These are phyloP conservation scores for Firmiana major DNA, from an alignment of 345 rosid species.

Conservation along the genomic window DNA sequence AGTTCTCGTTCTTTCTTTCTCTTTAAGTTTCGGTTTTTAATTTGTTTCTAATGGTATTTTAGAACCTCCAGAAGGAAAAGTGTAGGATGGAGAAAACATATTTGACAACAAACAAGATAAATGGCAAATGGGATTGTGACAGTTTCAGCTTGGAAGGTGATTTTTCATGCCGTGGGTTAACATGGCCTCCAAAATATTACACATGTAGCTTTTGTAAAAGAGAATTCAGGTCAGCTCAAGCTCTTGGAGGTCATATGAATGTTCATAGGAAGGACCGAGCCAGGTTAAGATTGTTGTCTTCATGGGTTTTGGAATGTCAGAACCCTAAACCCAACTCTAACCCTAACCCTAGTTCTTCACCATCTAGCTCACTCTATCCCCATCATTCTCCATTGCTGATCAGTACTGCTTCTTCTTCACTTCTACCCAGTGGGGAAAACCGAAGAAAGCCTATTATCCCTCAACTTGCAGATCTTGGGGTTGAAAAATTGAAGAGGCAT, in stretches of 20 bases:
- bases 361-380: slow-evolving; percentile 24
- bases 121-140: neutral
- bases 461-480: neutral
- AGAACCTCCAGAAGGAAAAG: neutral
- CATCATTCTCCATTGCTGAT: slow-evolving; percentile 20
- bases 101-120: neutral
- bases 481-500: neutral
- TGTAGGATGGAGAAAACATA: slow-evolving; percentile 4
- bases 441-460: neutral
- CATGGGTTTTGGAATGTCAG: slow-evolving; percentile 27
- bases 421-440: slow-evolving; percentile 24
- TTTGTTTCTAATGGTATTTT: neutral
- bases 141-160: slow-evolving; percentile 8
- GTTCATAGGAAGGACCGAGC: slow-evolving; percentile 93
- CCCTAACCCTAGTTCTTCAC: slow-evolving; percentile 54
- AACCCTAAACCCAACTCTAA: slow-evolving; percentile 37
- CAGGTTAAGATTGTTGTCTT: slow-evolving; percentile 61
- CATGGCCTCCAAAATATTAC: slow-evolving; percentile 94
- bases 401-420: slow-evolving; percentile 30
- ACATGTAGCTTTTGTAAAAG: slow-evolving; percentile 93
- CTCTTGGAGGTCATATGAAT: slow-evolving; percentile 96
- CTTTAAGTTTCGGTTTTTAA: neutral
- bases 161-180: slow-evolving; percentile 45
- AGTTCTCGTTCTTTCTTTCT: neutral
- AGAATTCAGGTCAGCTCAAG: slow-evolving; percentile 92